phyloP scores from a whole-genome alignment of 106 monocot genomes.

The Apostasia ramifera region DNA sequence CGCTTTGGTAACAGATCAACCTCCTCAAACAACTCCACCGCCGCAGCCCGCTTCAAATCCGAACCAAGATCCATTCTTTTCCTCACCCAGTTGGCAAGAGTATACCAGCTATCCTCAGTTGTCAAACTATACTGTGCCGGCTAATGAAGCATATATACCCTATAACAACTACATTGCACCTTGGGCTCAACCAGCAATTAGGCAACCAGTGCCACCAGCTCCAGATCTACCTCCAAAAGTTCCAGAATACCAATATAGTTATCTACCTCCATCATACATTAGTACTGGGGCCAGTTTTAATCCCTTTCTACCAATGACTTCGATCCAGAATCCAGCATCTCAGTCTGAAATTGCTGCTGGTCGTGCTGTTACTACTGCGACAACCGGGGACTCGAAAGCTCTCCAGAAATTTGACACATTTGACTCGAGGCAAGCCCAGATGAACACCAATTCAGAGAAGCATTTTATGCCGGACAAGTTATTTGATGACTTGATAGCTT shows the following conservation, averaged over 20 bases:
- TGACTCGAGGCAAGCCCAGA: slow-evolving; percentile 9
- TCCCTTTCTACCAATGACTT: slow-evolving; percentile 5
- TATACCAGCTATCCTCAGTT: slow-evolving; percentile 11
- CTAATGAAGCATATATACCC: slow-evolving; percentile 22
- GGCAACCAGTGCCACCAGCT: slow-evolving; percentile 15
- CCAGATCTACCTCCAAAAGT: slow-evolving; percentile 10
- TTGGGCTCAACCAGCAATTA: slow-evolving; percentile 39
- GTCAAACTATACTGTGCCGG: background rate
- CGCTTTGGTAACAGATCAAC: slow-evolving; percentile 33
- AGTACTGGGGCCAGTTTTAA: slow-evolving; percentile 2
- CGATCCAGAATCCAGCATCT: slow-evolving; percentile 14
- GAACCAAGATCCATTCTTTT: slow-evolving; percentile 11
- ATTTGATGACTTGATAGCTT: slow-evolving; percentile 57
- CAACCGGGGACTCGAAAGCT: background rate
- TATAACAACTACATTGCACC: slow-evolving; percentile 52
- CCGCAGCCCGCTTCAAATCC: slow-evolving; percentile 3
- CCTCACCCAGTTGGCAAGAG: background rate
- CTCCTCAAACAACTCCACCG: slow-evolving; percentile 22
- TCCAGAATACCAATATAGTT: background rate
- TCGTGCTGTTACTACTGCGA: background rate
- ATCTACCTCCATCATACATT: slow-evolving; percentile 7
- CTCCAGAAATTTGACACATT: slow-evolving; percentile 18
- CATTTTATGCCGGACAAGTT: slow-evolving; percentile 47
- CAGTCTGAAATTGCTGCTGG: background rate
- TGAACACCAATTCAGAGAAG: slow-evolving; percentile 15